Percentiles rank a stretch among this genome's conserved stretches.
These are phyloP conservation scores for Cercospora citrullina DNA, from an alignment of 2,329 filamentous ascomycete genomes.

Conservation along the genomic window DNA sequence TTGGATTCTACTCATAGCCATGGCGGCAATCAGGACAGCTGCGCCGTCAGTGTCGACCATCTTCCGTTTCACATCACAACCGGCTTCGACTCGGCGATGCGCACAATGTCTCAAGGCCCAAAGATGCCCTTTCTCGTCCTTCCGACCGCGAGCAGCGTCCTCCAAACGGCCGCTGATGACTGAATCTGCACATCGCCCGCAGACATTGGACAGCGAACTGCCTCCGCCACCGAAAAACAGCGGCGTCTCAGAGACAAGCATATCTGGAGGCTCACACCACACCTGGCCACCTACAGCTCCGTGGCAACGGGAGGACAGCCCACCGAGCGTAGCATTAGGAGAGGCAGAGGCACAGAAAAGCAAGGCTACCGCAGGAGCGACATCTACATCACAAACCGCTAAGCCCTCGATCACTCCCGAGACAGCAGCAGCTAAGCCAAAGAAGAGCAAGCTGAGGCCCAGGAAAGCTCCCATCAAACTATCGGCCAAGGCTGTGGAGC, in stretches of 20 bases:
- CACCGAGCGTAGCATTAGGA: slow-evolving; percentile 50
- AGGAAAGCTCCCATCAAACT: slow-evolving; percentile 91
- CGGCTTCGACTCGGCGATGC: slow-evolving; percentile 38
- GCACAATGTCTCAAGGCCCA: slow-evolving; percentile 45
- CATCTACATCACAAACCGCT: slow-evolving; percentile 27
- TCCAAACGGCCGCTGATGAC: slow-evolving; percentile 65
- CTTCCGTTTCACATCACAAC: slow-evolving; percentile 40
- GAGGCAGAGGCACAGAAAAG: slow-evolving; percentile 69
- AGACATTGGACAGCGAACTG: slow-evolving; percentile 57
- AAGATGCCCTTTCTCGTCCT: slow-evolving; percentile 48
- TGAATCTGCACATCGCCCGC: slow-evolving; percentile 63
- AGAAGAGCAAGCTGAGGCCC: slow-evolving; percentile 68
- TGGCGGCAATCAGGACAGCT: slow-evolving; percentile 36
- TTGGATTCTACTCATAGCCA: slow-evolving; percentile 17
- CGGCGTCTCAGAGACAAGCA: slow-evolving; percentile 61
- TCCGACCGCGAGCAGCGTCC: slow-evolving; percentile 45
- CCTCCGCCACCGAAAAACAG: slow-evolving; percentile 58
- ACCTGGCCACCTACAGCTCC: slow-evolving; percentile 52
- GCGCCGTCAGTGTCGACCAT: slow-evolving; percentile 37
- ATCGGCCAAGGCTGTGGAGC: slow-evolving; percentile 74
- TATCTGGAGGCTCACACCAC: slow-evolving; percentile 54
- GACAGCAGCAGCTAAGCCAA: slow-evolving; percentile 53
- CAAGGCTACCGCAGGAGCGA: slow-evolving; percentile 44
- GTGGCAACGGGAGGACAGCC: slow-evolving; percentile 41
- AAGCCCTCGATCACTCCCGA: slow-evolving; percentile 40